A percentile compares a stretch with the other conserved stretches of the same genome.
Conservation (phyloP, 1,284 basidiomycete genomes). For the Ganoderma sinense region DNA sequence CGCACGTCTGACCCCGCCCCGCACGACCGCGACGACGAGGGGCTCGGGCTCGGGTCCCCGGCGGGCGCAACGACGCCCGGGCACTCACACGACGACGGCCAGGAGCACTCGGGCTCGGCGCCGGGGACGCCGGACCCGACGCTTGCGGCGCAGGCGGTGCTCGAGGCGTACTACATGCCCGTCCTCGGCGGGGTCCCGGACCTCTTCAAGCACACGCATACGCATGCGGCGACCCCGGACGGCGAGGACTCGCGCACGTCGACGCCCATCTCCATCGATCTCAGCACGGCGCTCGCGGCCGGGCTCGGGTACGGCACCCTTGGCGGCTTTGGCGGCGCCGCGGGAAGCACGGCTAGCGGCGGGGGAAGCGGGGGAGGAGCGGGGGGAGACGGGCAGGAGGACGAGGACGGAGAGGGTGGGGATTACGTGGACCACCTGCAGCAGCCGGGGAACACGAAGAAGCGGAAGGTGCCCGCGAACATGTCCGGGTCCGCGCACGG, state of each 20-base stretch:
- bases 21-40: slow-evolving; percentile 34
- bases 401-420: slow-evolving; percentile 52
- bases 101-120: not conserved
- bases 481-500: slow-evolving; percentile 49
- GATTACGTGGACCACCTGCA: slow-evolving; percentile 72
- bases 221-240: slow-evolving; percentile 19
- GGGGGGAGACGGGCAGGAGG: slow-evolving; percentile 42
- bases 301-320: not conserved
- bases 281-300: slow-evolving; percentile 30
- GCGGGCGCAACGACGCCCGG: slow-evolving; percentile 5
- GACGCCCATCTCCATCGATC: slow-evolving; percentile 36
- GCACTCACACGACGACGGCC: slow-evolving; percentile 2
- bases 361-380: slow-evolving; percentile 4
- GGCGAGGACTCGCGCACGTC: slow-evolving; percentile 13
- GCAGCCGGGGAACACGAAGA: slow-evolving; percentile 85
- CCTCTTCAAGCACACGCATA: slow-evolving; percentile 40
- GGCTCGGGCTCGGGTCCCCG: slow-evolving; percentile 11
- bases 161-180: slow-evolving; percentile 70
- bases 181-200: slow-evolving; percentile 56
- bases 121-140: slow-evolving; percentile 11
- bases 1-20: slow-evolving; percentile 50
- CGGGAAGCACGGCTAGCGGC: not conserved
- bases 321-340: not conserved
- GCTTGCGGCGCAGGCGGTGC: slow-evolving; percentile 56
- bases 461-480: slow-evolving; percentile 78